Evolutionary conservation across 345 rosid species (phyloP).

Genomic region (Noccaea bulbosa): DNA sequence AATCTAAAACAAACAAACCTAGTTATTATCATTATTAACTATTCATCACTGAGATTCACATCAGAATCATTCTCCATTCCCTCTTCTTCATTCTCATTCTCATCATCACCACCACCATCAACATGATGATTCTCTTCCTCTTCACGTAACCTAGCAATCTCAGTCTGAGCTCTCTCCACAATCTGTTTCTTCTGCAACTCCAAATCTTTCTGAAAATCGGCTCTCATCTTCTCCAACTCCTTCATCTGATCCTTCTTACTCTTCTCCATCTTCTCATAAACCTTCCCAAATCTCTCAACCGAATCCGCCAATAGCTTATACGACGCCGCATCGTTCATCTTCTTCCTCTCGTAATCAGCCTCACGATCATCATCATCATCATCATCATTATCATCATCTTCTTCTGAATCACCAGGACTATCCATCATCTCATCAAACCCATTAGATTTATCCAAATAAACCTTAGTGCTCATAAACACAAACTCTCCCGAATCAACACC

Average conservation of each 20-base stretch:
- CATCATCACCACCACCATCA: constrained; percentile 8
- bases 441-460: constrained; percentile 66
- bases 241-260: constrained; percentile 81
- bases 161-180: constrained; percentile 77
- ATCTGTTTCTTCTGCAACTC: constrained; percentile 90
- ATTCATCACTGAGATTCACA: constrained; percentile 62
- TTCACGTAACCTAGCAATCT: constrained; percentile 73
- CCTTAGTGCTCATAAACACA: constrained; percentile 71
- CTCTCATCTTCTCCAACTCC: constrained; percentile 93
- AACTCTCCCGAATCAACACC: constrained; percentile 91
- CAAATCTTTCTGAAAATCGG: constrained; percentile 86
- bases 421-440: constrained; percentile 92
- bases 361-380: constrained; percentile 72
- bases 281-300: constrained; percentile 72
- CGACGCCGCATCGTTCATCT: constrained; percentile 58
- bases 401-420: constrained; percentile 80
- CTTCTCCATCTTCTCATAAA: constrained; percentile 92
- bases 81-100: constrained; percentile 32
- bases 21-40: constrained; percentile 19
- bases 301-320: constrained; percentile 83
- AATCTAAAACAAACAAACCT: constrained; percentile 15
- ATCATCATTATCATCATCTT: constrained; percentile 45
- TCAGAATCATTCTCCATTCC: constrained; percentile 55
- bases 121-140: constrained; percentile 51
- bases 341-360: constrained; percentile 71